Conservation (phyloP, 495 filamentous ascomycete species). For the Monascus purpureus region DNA sequence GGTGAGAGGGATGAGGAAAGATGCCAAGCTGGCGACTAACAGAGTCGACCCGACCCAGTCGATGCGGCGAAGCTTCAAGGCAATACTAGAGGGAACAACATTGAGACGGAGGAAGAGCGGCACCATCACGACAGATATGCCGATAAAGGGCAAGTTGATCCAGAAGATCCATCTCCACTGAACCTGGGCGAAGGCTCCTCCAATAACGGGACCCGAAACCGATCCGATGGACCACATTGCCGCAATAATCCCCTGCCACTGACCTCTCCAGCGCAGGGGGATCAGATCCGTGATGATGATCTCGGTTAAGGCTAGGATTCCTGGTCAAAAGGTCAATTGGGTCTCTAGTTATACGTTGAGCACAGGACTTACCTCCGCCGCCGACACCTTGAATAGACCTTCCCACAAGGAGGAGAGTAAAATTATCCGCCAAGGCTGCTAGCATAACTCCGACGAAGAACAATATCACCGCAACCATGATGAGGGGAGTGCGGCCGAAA, state of each 20-base stretch:
- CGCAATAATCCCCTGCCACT: constrained; percentile 37
- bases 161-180: constrained; percentile 36
- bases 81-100: constrained; percentile 19
- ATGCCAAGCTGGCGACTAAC: constrained; percentile 36
- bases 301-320: constrained; percentile 47
- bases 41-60: constrained; percentile 48
- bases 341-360: too few species aligned
- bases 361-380: too few species aligned
- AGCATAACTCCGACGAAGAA: constrained; percentile 47
- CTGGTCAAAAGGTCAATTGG: too few species aligned
- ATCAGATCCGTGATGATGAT: constrained; percentile 58
- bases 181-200: constrained; percentile 50
- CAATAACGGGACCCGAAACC: constrained; percentile 53
- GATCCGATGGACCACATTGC: constrained; percentile 53
- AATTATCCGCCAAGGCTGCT: constrained; percentile 39
- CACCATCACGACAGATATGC: constrained; percentile 28
- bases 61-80: constrained; percentile 32
- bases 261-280: constrained; percentile 25
- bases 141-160: constrained; percentile 44
- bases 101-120: constrained; percentile 36
- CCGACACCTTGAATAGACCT: constrained; percentile 57
- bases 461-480: constrained; percentile 35
- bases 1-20: constrained; percentile 34
- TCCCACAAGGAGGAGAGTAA: constrained; percentile 51
- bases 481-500: constrained; percentile 28